Evolutionary conservation across 257 asterid genomes (phyloP), one percentile per base, ranked within the genome.

Genomic region (Dorcoceras hygrometricum): DNA sequence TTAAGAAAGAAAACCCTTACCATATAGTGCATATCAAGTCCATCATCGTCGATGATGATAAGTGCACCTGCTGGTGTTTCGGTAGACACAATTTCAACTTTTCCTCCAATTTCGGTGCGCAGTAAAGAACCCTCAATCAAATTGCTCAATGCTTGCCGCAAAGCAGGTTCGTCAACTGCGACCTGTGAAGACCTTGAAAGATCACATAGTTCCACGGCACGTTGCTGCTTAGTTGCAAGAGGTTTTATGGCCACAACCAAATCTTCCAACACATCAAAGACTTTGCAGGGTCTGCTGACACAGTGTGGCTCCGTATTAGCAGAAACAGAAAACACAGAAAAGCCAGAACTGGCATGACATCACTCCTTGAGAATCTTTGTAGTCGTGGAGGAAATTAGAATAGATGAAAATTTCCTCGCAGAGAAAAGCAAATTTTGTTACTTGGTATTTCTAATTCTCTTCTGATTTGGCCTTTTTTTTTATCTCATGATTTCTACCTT

Each of bases 1-100:
- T 59, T 23, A 14, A 25, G 63, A 24, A 60, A 63, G 63, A 25
- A 65, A 72, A 31, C 57, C 12, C 39, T 85, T 93, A 93, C 98
- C 98, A 90, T 93, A 69, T 82, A 93, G 68, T 86, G 98, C 98
- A 93, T 93, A 80, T 90, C 97, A 65, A 91, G 97, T 27, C 98
- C 98, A 73, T 93, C 93, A 50, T 93, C 99, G 24, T 90, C 99
- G 36, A 93, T 82, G 79, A 90, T 81, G 75, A 93, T 70, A 24
- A 93, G 93, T 62, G 80, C 90, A 12, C 97, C 97, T 5, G 96
- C 96, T 14, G 98, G 97, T 14, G 97, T 91, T 73, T 71, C 86
- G 11, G 90, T 79, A 36, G 86, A 88, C 69, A 88, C 65, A 24
- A 93, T 85, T 71, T 83, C 90, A 59, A 88, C 81, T 73, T 82